These are phyloP conservation scores for Medicago ruthenica DNA, from an alignment of 306 rosid species.

Conservation along the genomic window DNA sequence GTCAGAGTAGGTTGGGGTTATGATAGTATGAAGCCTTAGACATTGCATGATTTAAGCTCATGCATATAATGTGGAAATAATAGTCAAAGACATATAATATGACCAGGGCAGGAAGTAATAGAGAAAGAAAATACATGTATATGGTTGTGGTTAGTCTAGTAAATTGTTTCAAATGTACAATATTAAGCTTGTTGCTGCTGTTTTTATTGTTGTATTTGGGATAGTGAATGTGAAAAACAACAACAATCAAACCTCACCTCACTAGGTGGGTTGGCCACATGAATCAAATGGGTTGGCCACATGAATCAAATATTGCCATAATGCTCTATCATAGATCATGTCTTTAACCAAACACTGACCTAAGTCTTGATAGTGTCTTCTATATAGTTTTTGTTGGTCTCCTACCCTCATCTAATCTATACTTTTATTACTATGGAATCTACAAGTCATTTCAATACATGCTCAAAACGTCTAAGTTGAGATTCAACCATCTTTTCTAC, in stretches of 20 bases:
- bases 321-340: background rate
- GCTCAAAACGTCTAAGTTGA: background rate
- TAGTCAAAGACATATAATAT: conserved; percentile 25
- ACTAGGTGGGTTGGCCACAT: background rate
- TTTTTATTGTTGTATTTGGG: background rate
- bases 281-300: background rate
- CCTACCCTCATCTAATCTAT: background rate
- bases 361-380: background rate
- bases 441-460: background rate
- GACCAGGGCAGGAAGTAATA: background rate
- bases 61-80: conserved; percentile 13
- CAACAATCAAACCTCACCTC: background rate
- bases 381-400: background rate
- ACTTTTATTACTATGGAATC: background rate
- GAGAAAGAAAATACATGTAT: background rate
- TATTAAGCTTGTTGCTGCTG: conserved; percentile 14
- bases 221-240: background rate
- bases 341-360: background rate
- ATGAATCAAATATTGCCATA: background rate
- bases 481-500: background rate
- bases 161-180: background rate
- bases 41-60: conserved; percentile 21
- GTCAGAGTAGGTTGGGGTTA: background rate
- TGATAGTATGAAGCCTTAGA: conserved; percentile 11
- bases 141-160: conserved; percentile 19